Percentiles rank a stretch among this genome's conserved stretches.
These are phyloP conservation scores for Saposhnikovia divaricata DNA, from an alignment of 129 eudicot species.

Conservation along the genomic window DNA sequence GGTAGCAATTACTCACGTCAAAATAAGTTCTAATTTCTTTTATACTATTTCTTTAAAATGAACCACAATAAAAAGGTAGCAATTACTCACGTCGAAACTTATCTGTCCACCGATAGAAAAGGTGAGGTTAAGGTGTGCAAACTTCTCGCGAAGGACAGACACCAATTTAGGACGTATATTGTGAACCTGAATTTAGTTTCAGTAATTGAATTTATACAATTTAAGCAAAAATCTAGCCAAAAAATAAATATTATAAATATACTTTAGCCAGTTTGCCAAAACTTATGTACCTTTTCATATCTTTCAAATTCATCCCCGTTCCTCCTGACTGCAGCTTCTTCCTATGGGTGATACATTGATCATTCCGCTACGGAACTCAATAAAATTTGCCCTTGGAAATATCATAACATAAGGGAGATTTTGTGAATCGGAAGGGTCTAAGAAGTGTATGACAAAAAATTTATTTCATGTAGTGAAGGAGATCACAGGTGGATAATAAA, in stretches of 20 bases:
- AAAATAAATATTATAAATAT: too few relatives aligned
- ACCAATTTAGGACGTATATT: conserved; percentile 75
- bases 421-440: neutral
- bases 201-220: neutral
- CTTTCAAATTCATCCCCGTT: conserved; percentile 89
- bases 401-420: neutral
- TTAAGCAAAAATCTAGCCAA: neutral
- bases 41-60: neutral
- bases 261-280: too few relatives aligned
- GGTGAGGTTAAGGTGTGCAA: conserved; percentile 71
- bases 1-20: conserved; percentile 50
- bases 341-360: conserved; percentile 94
- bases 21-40: conserved; percentile 16
- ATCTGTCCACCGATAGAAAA: conserved; percentile 92
- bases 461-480: too few relatives aligned
- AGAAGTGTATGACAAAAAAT: neutral
- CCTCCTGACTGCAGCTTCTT: conserved; percentile 97
- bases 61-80: neutral
- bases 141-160: conserved; percentile 71
- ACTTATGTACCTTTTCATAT: conserved; percentile 68
- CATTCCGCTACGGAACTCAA: conserved; percentile 96
- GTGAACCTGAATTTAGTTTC: conserved; percentile 48
- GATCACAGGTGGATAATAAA: too few relatives aligned
- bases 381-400: conserved; percentile 65
- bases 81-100: conserved; percentile 79